A percentile compares a stretch with the other conserved stretches of the same genome.
Conservation (phyloP, 2,329 filamentous ascomycete species). For the Botryosphaeria dothidea region DNA sequence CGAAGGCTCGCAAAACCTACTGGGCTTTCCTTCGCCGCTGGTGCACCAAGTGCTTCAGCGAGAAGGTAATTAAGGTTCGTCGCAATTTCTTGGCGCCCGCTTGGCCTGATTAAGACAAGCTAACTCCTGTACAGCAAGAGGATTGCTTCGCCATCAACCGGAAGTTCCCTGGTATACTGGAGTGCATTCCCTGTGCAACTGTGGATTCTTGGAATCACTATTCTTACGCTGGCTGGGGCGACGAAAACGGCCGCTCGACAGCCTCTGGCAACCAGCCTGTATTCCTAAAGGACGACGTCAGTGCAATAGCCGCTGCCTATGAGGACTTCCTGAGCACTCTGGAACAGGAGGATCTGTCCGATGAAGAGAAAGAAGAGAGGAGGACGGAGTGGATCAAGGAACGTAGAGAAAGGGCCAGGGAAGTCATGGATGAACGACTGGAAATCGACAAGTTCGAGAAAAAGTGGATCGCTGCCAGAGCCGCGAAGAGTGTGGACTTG, state of each 20-base stretch:
- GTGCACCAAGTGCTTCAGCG: conserved; percentile 41
- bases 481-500: conserved; percentile 32
- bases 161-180: conserved; percentile 24
- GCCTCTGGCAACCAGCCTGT: conserved; percentile 21
- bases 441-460: conserved; percentile 42
- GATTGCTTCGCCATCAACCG: conserved; percentile 30
- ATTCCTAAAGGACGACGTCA: conserved; percentile 17
- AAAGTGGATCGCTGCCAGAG: conserved; percentile 30
- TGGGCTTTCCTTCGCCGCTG: conserved; percentile 46
- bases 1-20: conserved; percentile 42
- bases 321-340: not conserved
- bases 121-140: conserved; percentile 29
- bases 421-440: conserved; percentile 29
- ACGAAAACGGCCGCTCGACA: conserved; percentile 35
- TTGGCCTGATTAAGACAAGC: not conserved
- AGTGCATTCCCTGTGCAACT: conserved; percentile 35
- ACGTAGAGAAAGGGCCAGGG: conserved; percentile 1
- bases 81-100: conserved; percentile 13
- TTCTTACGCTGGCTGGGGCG: conserved; percentile 34
- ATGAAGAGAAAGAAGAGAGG: conserved; percentile 26
- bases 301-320: not conserved
- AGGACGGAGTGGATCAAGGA: conserved; percentile 28
- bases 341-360: not conserved
- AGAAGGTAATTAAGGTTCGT: conserved; percentile 30
- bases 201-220: conserved; percentile 43